These are phyloP conservation scores for Trichoderma koningiopsis DNA, from an alignment of 2,329 filamentous ascomycete species.

Conservation along the genomic window DNA sequence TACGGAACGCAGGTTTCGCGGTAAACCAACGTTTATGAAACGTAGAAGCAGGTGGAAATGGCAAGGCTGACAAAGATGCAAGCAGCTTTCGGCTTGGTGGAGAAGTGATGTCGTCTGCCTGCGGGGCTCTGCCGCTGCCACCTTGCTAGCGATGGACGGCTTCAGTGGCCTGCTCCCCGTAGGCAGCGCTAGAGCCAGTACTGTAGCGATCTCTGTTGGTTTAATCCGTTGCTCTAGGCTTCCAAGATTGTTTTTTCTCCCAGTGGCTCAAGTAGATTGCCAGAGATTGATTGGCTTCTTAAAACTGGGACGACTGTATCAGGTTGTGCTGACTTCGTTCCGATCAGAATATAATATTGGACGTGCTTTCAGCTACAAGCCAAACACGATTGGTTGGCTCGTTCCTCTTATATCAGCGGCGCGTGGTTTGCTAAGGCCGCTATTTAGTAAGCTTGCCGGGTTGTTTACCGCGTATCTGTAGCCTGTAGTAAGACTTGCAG, in stretches of 20 bases:
- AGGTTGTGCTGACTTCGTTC: background rate
- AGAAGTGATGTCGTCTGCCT: slow-evolving; percentile 24
- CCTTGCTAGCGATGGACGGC: slow-evolving; percentile 13
- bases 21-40: slow-evolving; percentile 4
- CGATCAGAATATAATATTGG: background rate
- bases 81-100: slow-evolving; percentile 10
- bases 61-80: slow-evolving; percentile 28
- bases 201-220: background rate
- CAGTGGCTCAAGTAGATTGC: background rate
- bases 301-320: background rate
- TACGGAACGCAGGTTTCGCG: slow-evolving; percentile 14
- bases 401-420: background rate
- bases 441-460: slow-evolving; percentile 8
- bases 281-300: background rate
- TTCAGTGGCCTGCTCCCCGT: slow-evolving; percentile 15
- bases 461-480: background rate
- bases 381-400: background rate
- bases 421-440: background rate
- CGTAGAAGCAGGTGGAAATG: slow-evolving; percentile 25
- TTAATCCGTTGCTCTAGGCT: background rate
- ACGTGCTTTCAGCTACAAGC: background rate
- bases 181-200: slow-evolving; percentile 7
- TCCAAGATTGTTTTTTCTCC: background rate
- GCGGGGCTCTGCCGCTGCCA: slow-evolving; percentile 18
- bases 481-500: background rate